Conservation (phyloP, 257 asterid species). For the Lycium ferocissimum region DNA sequence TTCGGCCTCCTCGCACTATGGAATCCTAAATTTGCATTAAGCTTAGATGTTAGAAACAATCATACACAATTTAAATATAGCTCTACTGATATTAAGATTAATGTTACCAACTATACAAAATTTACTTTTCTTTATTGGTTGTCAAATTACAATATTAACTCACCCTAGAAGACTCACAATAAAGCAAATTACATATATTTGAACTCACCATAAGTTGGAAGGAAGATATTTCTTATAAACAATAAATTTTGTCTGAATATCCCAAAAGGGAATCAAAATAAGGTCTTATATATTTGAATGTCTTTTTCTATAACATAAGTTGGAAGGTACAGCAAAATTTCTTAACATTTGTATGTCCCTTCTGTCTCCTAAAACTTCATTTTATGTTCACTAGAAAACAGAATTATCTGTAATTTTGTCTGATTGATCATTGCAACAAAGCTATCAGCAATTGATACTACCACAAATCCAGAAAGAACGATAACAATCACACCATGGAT, state of each 20-base stretch:
- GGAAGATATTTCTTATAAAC: too few relatives aligned
- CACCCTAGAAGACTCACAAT: not conserved
- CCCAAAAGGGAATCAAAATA: slow-evolving; percentile 1
- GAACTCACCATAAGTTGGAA: too few relatives aligned
- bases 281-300: not conserved
- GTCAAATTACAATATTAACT: not conserved
- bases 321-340: not conserved
- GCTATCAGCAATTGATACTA: too few relatives aligned
- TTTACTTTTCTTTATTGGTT: not conserved
- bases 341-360: not conserved
- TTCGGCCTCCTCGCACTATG: slow-evolving; percentile 82
- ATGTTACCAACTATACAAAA: not conserved
- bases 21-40: slow-evolving; percentile 64
- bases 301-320: not conserved
- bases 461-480: too few relatives aligned
- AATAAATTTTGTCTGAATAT: not conserved
- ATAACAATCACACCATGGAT: not conserved
- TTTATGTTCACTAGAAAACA: too few relatives aligned
- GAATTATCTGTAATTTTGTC: not conserved
- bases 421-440: slow-evolving; percentile 6
- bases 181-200: too few relatives aligned
- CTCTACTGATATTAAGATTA: slow-evolving; percentile 1
- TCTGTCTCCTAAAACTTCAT: too few relatives aligned
- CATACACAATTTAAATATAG: not conserved
- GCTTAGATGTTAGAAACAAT: slow-evolving; percentile 32